These are phyloP conservation scores for Graphiopsis chlorocephala DNA, from an alignment of 2,329 filamentous ascomycete genomes.

Conservation along the genomic window DNA sequence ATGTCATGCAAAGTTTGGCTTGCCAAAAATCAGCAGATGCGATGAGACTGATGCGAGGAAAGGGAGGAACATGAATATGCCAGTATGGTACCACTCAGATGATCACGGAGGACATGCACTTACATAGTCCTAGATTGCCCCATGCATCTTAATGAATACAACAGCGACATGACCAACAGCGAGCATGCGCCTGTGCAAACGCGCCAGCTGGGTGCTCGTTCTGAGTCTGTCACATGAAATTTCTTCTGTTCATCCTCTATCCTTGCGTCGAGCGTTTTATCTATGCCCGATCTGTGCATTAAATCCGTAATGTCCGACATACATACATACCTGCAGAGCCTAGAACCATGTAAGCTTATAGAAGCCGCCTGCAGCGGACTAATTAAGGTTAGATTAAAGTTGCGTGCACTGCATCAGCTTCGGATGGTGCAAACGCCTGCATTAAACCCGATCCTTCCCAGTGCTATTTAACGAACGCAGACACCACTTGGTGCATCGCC, in stretches of 20 bases:
- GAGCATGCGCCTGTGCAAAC: background rate
- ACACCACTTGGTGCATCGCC: background rate
- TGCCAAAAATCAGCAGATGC: background rate
- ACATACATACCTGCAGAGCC: background rate
- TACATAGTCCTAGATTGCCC: background rate
- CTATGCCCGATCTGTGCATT: background rate
- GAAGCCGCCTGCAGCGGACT: background rate
- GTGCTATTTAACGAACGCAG: background rate
- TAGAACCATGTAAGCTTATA: background rate
- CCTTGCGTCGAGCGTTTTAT: no score
- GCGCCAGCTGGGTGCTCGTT: background rate
- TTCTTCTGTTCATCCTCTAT: background rate
- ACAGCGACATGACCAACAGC: background rate
- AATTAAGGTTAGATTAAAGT: background rate
- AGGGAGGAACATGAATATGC: background rate
- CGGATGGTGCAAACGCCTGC: background rate
- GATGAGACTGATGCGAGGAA: background rate
- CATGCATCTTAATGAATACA: background rate
- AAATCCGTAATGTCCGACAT: background rate
- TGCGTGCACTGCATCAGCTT: background rate
- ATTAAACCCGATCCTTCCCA: background rate
- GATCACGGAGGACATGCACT: background rate
- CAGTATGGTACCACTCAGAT: background rate
- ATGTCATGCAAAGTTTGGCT: background rate
- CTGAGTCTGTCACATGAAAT: background rate